Evolutionary conservation across 345 rosid genomes (phyloP), one percentile per base, ranked within the genome.

Genomic region (Zanthoxylum bungeanum): DNA sequence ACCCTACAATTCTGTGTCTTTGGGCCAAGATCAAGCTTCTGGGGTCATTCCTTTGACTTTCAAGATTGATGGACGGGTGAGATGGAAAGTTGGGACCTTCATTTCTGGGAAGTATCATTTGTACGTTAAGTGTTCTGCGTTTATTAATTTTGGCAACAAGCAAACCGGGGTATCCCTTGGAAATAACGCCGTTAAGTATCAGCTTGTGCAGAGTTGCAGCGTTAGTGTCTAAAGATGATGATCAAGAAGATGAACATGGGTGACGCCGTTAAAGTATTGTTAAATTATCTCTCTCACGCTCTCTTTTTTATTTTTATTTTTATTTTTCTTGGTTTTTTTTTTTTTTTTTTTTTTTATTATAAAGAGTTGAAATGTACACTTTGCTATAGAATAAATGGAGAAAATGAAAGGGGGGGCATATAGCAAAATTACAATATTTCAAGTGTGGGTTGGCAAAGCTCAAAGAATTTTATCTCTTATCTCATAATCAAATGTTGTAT

Each of bases 41-140:
- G 99, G 98, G 14, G 27, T 64, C 5, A 79, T 93, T 7, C 4
- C 12, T 42, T 31, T 96, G 47, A 30, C 65, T 42, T 83, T 96
- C 82, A 89, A 85, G 77, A 77, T 90, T 7, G 96, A 93, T 60
- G 99, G 99, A 9, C 90, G 90, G 60, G 92, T 96, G 44, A 78
- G 95, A 66, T 96, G 90, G 87, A 96, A 93, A 77, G 87, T 91
- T 19, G 90, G 98, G 10, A 66, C 89, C 21, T 80, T 85, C 68
- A 75, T 77, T 27, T 76, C 97, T 14, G 93, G 92, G 0, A 72
- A 37, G 51, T 96, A 93, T 64, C 93, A 86, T 79, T 55, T 96
- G 34, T 73, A 87, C 70, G 96, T 82, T 46, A 66, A 68, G 44
- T 96, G 99, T 62, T 81, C 71, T 0, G 97, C 99, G 11, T 52